Percentiles rank a stretch among this genome's conserved stretches.
These are phyloP conservation scores for Tulasnella sp. DNA, from an alignment of 768 basidiomycete species.

Conservation along the genomic window DNA sequence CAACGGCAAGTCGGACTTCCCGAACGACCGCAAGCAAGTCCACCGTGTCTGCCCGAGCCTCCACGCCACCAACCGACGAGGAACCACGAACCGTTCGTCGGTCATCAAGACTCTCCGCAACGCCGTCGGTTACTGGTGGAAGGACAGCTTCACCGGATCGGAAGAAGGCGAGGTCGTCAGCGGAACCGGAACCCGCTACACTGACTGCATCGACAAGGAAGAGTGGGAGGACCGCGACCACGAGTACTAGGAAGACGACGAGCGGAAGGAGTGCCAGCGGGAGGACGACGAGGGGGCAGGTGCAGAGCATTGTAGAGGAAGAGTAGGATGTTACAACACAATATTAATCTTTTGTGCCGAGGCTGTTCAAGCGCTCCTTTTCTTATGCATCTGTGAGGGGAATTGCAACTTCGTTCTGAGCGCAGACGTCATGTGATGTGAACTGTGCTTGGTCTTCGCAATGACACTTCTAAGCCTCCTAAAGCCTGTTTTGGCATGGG, in stretches of 20 bases:
- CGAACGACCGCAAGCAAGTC: neutral
- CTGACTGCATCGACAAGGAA: neutral
- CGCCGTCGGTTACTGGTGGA: conserved; percentile 1
- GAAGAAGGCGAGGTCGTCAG: conserved; percentile 13
- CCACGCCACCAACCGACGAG: neutral
- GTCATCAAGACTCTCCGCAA: conserved; percentile 29
- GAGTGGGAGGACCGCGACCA: neutral
- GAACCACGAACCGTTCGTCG: neutral
- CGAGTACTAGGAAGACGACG: neutral
- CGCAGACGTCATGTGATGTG: neutral
- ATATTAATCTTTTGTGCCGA: neutral
- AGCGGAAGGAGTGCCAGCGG: neutral
- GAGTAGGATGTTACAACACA: neutral
- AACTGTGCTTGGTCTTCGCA: neutral
- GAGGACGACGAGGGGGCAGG: neutral
- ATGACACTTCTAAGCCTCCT: neutral
- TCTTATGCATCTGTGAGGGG: neutral
- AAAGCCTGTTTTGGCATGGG: too few species aligned
- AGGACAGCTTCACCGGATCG: neutral
- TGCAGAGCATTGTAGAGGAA: conserved; percentile 16
- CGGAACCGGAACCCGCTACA: neutral
- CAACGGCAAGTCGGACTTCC: neutral
- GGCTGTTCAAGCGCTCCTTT: neutral
- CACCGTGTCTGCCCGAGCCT: neutral
- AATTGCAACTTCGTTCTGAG: neutral